A percentile compares a stretch with the other conserved stretches of the same genome.
Conservation (phyloP, 129 eudicot genomes). For the carrot (Daucus carota) region DNA sequence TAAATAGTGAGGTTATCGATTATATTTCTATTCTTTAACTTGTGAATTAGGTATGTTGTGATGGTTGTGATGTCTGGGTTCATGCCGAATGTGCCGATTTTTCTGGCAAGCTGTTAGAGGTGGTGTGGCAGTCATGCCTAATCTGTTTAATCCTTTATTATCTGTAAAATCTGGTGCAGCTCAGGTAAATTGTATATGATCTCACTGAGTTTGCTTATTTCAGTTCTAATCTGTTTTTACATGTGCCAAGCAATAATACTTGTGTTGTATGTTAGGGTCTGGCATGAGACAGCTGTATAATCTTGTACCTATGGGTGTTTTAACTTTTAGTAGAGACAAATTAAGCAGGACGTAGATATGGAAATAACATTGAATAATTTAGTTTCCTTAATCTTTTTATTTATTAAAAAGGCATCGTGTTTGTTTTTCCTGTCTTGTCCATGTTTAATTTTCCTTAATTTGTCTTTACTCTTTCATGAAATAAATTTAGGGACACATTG, state of each 20-base stretch:
- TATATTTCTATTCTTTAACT: conserved; percentile 2
- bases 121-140: conserved; percentile 14
- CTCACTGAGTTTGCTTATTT: background rate
- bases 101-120: conserved; percentile 55
- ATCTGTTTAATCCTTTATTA: conserved; percentile 7
- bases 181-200: background rate
- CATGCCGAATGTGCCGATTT: conserved; percentile 86
- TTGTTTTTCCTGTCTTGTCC: background rate
- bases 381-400: background rate
- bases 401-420: background rate
- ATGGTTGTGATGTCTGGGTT: conserved; percentile 98
- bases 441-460: background rate
- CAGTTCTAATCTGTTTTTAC: background rate
- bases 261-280: background rate
- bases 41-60: conserved; percentile 69
- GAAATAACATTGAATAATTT: no score
- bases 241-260: background rate
- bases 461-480: background rate
- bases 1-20: no score
- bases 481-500: background rate
- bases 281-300: conserved; percentile 1
- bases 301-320: background rate
- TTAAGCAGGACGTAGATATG: background rate
- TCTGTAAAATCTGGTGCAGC: background rate
- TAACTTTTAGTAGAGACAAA: background rate